A percentile compares a stretch with the other conserved stretches of the same genome.
These are phyloP conservation scores for Penicillium canariense DNA, from an alignment of 495 filamentous ascomycete species.

Conservation along the genomic window DNA sequence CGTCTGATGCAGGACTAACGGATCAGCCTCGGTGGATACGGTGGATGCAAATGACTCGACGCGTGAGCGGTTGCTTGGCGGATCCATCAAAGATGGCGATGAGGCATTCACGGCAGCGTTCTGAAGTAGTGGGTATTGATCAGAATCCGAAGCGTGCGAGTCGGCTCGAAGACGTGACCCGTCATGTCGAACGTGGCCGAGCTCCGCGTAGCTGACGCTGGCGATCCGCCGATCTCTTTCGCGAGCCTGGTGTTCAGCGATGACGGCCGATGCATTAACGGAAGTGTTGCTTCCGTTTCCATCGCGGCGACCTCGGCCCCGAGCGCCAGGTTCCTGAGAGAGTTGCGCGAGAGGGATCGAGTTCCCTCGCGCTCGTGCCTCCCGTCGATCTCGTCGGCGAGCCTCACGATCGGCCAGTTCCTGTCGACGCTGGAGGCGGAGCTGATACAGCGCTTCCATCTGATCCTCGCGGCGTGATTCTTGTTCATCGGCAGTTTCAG, in stretches of 20 bases:
- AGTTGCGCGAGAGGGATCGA: constrained; percentile 59
- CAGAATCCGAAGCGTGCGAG: constrained; percentile 63
- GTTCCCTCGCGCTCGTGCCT: constrained; percentile 71
- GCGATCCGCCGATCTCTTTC: constrained; percentile 74
- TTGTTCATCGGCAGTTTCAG: constrained; percentile 69
- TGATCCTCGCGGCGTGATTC: constrained; percentile 83
- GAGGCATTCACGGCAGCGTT: constrained; percentile 54
- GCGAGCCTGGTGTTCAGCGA: constrained; percentile 66
- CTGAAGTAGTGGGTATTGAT: constrained; percentile 69
- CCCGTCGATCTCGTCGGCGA: constrained; percentile 59
- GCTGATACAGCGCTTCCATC: constrained; percentile 90
- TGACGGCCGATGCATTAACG: constrained; percentile 29
- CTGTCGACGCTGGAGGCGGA: constrained; percentile 72
- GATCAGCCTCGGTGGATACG: constrained; percentile 33
- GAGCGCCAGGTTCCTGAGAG: constrained; percentile 37
- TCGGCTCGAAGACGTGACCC: constrained; percentile 81
- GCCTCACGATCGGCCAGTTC: constrained; percentile 77
- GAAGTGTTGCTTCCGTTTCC: constrained; percentile 32
- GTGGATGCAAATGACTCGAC: constrained; percentile 38
- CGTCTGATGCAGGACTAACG: constrained; percentile 20
- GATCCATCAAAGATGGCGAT: constrained; percentile 23
- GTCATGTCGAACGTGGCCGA: constrained; percentile 86
- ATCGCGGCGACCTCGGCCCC: constrained; percentile 25
- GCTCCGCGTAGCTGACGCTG: constrained; percentile 78
- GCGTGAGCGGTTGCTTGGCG: constrained; percentile 30